A percentile compares a stretch with the other conserved stretches of the same genome.
Conservation (phyloP, 2,329 filamentous ascomycete species). For the Thelonectria olida region DNA sequence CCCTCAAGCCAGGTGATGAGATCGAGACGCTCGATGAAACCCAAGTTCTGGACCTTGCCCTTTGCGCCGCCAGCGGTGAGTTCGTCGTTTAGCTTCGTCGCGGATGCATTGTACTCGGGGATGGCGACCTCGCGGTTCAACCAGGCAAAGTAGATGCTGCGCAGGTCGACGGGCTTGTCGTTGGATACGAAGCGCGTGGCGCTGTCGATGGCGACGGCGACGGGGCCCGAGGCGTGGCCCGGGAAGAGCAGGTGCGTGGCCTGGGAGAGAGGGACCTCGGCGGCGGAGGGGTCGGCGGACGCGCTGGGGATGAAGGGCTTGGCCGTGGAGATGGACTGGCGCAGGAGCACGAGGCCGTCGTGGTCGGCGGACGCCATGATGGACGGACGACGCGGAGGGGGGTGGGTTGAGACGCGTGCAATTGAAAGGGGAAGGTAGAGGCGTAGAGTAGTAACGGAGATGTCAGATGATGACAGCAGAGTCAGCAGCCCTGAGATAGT, state of each 20-base stretch:
- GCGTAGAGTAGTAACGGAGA: background rate
- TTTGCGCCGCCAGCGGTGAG: conserved; percentile 68
- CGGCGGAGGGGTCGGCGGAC: conserved; percentile 69
- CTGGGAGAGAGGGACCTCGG: conserved; percentile 72
- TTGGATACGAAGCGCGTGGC: conserved; percentile 90
- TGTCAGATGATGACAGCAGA: background rate
- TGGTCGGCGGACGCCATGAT: conserved; percentile 67
- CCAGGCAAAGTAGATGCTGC: conserved; percentile 97
- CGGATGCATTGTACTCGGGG: conserved; percentile 88
- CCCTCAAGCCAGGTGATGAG: conserved; percentile 94
- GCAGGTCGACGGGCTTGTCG: conserved; percentile 80
- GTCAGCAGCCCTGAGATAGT: background rate
- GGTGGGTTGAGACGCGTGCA: background rate
- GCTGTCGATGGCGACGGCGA: conserved; percentile 73
- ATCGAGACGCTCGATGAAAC: conserved; percentile 91
- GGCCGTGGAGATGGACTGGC: conserved; percentile 79
- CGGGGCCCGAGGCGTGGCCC: conserved; percentile 58
- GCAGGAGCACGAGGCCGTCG: conserved; percentile 85
- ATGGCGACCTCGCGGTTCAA: conserved; percentile 90
- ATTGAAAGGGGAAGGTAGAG: background rate
- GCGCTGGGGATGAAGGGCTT: conserved; percentile 78
- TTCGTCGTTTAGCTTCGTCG: conserved; percentile 82
- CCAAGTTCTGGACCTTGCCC: conserved; percentile 83
- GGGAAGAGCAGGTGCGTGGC: conserved; percentile 84
- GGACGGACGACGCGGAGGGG: conserved; percentile 23